A percentile compares a stretch with the other conserved stretches of the same genome.
Conservation (phyloP, 163 green algal species). For the Volvox carteri region DNA sequence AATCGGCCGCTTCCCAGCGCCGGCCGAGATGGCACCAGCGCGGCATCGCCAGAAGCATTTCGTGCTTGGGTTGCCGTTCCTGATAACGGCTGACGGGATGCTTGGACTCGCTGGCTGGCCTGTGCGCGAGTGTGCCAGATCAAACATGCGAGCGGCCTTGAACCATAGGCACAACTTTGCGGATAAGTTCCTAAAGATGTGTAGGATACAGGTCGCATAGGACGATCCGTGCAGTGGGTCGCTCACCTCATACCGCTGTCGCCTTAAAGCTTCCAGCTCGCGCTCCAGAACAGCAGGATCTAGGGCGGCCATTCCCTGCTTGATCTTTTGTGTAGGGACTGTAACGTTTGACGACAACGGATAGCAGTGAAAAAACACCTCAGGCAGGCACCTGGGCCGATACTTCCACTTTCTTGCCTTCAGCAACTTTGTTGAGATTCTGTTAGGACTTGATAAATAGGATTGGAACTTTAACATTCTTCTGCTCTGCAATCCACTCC, state of each 20-base stretch:
- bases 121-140: background rate
- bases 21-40: background rate
- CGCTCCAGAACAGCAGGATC: slow-evolving; percentile 30
- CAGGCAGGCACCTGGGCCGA: too few species aligned
- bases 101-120: slow-evolving; percentile 46
- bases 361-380: background rate
- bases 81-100: background rate
- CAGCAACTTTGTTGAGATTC: background rate
- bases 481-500: background rate
- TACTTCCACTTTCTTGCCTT: background rate
- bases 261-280: slow-evolving; percentile 22
- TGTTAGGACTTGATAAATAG: background rate
- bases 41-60: background rate
- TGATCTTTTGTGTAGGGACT: background rate
- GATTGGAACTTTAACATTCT: background rate
- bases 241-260: slow-evolving; percentile 48
- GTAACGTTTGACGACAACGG: background rate
- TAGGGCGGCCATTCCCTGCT: slow-evolving; percentile 20
- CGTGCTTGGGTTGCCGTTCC: background rate
- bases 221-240: background rate
- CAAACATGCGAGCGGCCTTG: background rate
- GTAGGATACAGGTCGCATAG: background rate
- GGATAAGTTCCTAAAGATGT: too few species aligned
- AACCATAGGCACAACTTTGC: background rate
- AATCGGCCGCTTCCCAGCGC: background rate